A percentile compares a stretch with the other conserved stretches of the same genome.
These are phyloP conservation scores for Massospora cicadina DNA, from an alignment of 371 early-diverging fungal species.

Conservation along the genomic window DNA sequence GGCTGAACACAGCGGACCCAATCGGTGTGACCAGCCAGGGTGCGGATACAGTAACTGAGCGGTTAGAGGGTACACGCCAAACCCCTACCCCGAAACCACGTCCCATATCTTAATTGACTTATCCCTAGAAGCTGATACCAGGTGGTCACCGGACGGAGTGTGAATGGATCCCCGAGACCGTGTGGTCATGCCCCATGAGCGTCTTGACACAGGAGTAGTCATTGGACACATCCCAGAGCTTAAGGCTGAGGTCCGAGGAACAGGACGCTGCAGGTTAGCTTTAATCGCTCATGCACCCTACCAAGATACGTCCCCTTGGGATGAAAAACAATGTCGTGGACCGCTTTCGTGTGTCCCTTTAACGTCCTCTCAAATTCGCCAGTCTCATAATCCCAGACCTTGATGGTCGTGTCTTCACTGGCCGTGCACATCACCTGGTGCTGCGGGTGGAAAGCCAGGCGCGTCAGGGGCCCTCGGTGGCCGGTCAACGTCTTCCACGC, in stretches of 20 bases:
- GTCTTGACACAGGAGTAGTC: slow-evolving; percentile 76
- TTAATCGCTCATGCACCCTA: slow-evolving; percentile 14
- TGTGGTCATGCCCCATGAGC: slow-evolving; percentile 81
- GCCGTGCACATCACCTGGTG: slow-evolving; percentile 68
- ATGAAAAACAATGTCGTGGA: slow-evolving; percentile 67
- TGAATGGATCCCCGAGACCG: slow-evolving; percentile 64
- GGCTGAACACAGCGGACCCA: slow-evolving; percentile 66
- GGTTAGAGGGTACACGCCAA: not conserved
- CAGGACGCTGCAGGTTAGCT: slow-evolving; percentile 43
- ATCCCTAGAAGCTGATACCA: slow-evolving; percentile 75
- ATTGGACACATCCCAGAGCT: slow-evolving; percentile 72
- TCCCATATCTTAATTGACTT: slow-evolving; percentile 85
- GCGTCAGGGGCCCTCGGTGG: slow-evolving; percentile 65
- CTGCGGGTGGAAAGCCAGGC: slow-evolving; percentile 74
- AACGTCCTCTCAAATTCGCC: slow-evolving; percentile 78
- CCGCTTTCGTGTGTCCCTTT: slow-evolving; percentile 86
- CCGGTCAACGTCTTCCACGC: slow-evolving; percentile 19
- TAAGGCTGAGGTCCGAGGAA: slow-evolving; percentile 75
- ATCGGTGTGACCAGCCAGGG: slow-evolving; percentile 57
- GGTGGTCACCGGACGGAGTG: slow-evolving; percentile 49
- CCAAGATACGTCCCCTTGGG: slow-evolving; percentile 54
- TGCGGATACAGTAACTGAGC: slow-evolving; percentile 60
- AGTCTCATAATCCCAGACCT: slow-evolving; percentile 79
- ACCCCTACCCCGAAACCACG: slow-evolving; percentile 43
- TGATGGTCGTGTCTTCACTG: slow-evolving; percentile 77